These are phyloP conservation scores for Populus hybrid DNA, from an alignment of 441 rosid species.

Conservation along the genomic window DNA sequence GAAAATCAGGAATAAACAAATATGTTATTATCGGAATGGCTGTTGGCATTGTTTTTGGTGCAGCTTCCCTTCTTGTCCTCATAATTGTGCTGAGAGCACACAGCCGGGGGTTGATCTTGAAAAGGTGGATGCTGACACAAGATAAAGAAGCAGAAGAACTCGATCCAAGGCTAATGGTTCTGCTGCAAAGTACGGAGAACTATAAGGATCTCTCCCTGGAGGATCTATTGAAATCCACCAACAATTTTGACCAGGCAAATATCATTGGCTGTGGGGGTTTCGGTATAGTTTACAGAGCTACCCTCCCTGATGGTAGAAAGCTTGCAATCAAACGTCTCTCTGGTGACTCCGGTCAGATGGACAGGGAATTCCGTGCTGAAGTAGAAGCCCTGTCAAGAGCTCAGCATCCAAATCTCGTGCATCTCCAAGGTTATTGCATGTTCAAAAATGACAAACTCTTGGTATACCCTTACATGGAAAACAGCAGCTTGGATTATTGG, in stretches of 20 bases:
- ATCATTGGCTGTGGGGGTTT: constrained; percentile 95
- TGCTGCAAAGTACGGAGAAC: constrained; percentile 57
- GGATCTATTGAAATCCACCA: constrained; percentile 70
- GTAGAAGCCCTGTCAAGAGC: constrained; percentile 93
- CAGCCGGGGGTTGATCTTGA: constrained; percentile 65
- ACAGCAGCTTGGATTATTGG: constrained; percentile 95
- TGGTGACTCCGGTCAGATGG: constrained; percentile 89
- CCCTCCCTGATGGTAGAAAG: constrained; percentile 64
- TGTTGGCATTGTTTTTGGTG: constrained; percentile 53
- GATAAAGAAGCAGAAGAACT: constrained; percentile 51
- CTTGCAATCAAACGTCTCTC: constrained; percentile 87
- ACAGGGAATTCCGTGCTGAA: constrained; percentile 88
- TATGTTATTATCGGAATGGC: constrained; percentile 45
- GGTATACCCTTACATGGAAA: constrained; percentile 91
- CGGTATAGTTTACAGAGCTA: constrained; percentile 85
- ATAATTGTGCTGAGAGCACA: constrained; percentile 48
- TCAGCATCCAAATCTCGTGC: constrained; percentile 79
- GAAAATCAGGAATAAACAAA: constrained; percentile 33
- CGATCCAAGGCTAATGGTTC: constrained; percentile 48
- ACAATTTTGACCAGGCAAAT: constrained; percentile 79
- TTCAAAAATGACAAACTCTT: constrained; percentile 62
- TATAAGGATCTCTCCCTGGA: constrained; percentile 56
- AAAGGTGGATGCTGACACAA: constrained; percentile 41
- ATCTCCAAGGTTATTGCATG: constrained; percentile 84
- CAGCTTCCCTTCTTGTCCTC: constrained; percentile 40